phyloP scores from a whole-genome alignment of 2,329 filamentous ascomycete genomes.

The Alternaria brassicae region DNA sequence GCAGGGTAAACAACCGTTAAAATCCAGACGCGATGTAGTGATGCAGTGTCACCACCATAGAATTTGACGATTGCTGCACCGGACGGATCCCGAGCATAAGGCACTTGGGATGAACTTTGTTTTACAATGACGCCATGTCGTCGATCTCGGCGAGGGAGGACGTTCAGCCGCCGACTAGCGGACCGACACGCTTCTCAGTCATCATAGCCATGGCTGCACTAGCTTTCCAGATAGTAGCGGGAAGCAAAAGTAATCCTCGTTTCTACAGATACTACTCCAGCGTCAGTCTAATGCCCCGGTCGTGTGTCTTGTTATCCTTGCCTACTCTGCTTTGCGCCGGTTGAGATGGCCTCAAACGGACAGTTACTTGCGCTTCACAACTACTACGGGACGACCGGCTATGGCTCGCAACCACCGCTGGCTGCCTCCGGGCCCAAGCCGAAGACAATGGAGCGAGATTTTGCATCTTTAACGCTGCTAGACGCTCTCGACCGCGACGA shows the following conservation, averaged over 20 bases:
- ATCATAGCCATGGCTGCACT: conserved; percentile 1
- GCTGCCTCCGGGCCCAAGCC: conserved; percentile 11
- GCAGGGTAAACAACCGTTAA: background rate
- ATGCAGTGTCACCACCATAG: background rate
- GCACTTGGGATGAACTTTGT: background rate
- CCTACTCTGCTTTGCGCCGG: background rate
- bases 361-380: conserved; percentile 6
- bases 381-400: background rate
- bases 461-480: conserved; percentile 26
- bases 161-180: conserved; percentile 2
- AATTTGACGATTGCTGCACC: background rate
- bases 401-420: background rate
- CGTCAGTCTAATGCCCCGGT: background rate
- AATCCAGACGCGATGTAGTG: background rate
- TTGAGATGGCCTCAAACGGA: conserved; percentile 8
- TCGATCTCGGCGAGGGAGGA: conserved; percentile 2
- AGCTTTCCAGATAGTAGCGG: background rate
- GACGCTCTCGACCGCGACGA: conserved; percentile 33
- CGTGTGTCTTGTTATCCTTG: background rate
- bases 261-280: background rate
- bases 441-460: conserved; percentile 9
- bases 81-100: background rate
- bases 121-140: background rate
- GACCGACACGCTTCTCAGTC: conserved; percentile 4
- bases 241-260: background rate